Evolutionary conservation across 306 rosid species (phyloP).

Genomic region (Cotoneaster glaucophyllus): DNA sequence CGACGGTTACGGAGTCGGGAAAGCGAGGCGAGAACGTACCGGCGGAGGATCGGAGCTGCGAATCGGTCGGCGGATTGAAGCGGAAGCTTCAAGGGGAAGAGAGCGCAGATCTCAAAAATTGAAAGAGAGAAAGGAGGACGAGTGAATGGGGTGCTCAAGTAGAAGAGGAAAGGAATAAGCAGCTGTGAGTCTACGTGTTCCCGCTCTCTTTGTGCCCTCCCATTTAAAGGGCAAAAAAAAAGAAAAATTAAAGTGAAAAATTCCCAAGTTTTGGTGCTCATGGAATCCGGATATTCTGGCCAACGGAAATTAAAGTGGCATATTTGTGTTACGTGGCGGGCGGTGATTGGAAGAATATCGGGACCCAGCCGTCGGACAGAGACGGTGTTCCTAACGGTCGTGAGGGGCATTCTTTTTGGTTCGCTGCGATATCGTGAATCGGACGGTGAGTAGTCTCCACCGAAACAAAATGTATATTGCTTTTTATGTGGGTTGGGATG

Average conservation of each 20-base stretch:
- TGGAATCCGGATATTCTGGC: slow-evolving; percentile 43
- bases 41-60: not conserved
- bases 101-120: slow-evolving; percentile 38
- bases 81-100: not conserved
- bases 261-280: not conserved
- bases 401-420: slow-evolving; percentile 18
- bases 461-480: not conserved
- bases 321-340: slow-evolving; percentile 1
- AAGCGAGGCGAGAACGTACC: slow-evolving; percentile 33
- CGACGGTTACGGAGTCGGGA: slow-evolving; percentile 6
- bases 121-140: not conserved
- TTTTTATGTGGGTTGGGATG: not conserved
- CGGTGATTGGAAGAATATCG: slow-evolving; percentile 2
- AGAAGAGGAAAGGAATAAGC: slow-evolving; percentile 28
- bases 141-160: slow-evolving; percentile 24
- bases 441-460: slow-evolving; percentile 16
- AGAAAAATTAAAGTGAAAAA: not conserved
- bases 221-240: slow-evolving; percentile 19
- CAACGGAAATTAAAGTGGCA: slow-evolving; percentile 14
- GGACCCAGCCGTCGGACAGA: slow-evolving; percentile 23
- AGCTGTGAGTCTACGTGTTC: slow-evolving; percentile 45
- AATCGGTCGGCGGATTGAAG: not conserved
- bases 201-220: slow-evolving; percentile 35
- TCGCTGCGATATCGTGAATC: not conserved
- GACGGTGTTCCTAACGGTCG: slow-evolving; percentile 50